Percentiles rank a stretch among this genome's conserved stretches.
phyloP scores from a whole-genome alignment of 1,284 basidiomycete species.

The Flammula alnicola region DNA sequence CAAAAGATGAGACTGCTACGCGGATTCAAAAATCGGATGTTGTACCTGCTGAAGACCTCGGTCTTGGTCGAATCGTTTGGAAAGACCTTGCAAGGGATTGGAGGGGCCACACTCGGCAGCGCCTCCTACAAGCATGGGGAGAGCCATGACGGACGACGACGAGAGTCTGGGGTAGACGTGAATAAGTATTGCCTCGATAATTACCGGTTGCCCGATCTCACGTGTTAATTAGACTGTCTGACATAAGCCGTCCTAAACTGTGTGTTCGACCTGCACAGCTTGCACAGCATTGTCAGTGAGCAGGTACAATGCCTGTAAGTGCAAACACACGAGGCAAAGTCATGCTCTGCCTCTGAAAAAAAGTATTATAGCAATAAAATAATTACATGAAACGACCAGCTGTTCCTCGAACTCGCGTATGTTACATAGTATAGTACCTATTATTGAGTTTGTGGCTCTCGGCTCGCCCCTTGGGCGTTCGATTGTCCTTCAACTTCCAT shows the following conservation, averaged over 20 bases:
- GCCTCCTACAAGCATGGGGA: constrained; percentile 69
- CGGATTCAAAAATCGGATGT: background rate
- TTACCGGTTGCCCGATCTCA: constrained; percentile 25
- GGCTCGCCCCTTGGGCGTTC: constrained; percentile 18
- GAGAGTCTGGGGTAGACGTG: constrained; percentile 14
- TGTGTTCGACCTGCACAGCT: constrained; percentile 9
- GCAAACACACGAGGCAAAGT: constrained; percentile 10
- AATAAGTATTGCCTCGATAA: constrained; percentile 1
- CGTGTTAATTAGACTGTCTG: constrained; percentile 19
- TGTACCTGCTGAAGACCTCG: constrained; percentile 77
- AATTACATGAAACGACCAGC: constrained; percentile 22
- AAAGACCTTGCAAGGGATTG: constrained; percentile 78
- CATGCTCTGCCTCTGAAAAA: constrained; percentile 7
- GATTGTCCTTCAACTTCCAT: constrained; percentile 22
- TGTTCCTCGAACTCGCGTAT: constrained; percentile 14
- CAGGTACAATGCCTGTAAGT: constrained; percentile 5
- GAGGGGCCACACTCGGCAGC: constrained; percentile 81
- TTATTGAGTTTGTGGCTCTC: constrained; percentile 19
- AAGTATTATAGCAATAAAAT: constrained; percentile 28
- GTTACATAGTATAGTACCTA: constrained; percentile 13
- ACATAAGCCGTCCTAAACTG: background rate
- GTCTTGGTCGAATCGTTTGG: constrained; percentile 79
- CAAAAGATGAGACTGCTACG: constrained; percentile 11
- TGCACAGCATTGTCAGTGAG: constrained; percentile 11
- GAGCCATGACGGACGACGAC: constrained; percentile 56